Evolutionary conservation across 78 protist genomes (phyloP).

Genomic region (Cyanophora paradoxa): DNA sequence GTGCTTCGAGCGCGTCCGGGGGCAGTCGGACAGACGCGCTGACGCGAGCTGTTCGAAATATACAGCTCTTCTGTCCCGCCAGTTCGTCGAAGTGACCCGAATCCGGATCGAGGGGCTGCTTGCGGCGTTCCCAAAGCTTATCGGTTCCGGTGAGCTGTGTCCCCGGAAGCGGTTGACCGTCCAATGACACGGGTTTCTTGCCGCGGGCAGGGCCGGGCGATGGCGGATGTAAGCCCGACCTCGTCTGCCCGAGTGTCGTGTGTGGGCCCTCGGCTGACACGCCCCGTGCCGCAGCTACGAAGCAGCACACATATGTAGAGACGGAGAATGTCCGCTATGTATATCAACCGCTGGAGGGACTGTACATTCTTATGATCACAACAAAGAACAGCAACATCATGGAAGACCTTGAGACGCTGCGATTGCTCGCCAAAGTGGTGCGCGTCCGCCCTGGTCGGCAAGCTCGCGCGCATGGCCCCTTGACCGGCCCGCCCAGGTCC

Average conservation of each 20-base stretch:
- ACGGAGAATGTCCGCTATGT: conserved; percentile 72
- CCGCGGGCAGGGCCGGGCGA: not conserved
- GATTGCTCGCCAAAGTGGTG: conserved; percentile 58
- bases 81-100: conserved; percentile 80
- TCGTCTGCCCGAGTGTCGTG: not conserved
- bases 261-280: not conserved
- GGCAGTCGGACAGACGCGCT: too few species aligned
- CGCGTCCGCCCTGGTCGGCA: not conserved
- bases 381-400: conserved; percentile 83
- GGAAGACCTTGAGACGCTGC: conserved; percentile 90
- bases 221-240: not conserved
- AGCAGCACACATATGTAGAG: conserved; percentile 89
- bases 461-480: not conserved
- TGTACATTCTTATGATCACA: conserved; percentile 79
- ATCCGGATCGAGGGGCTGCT: conserved; percentile 88
- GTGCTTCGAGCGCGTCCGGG: too few species aligned
- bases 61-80: conserved; percentile 75
- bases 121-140: conserved; percentile 90
- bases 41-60: not conserved
- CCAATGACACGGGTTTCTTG: too few species aligned
- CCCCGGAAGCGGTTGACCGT: not conserved
- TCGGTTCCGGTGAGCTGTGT: conserved; percentile 45
- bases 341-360: conserved; percentile 90
- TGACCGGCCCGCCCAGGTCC: not conserved
- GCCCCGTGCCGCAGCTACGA: not conserved